These are phyloP conservation scores for Naganishia antarctica DNA, from an alignment of 768 basidiomycete genomes.

Conservation along the genomic window DNA sequence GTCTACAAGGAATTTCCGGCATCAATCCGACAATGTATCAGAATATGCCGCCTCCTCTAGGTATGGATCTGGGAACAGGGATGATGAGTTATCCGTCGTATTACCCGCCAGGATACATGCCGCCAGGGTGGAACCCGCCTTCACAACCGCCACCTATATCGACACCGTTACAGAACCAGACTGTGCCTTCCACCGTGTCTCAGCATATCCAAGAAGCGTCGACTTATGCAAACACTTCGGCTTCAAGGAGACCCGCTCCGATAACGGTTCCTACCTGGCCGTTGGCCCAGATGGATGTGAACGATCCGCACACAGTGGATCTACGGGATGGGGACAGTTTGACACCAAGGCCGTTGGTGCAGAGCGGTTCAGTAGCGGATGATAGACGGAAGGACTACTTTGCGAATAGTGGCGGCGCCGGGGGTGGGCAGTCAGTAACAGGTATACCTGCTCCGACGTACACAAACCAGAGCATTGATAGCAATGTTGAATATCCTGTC, in stretches of 20 bases:
- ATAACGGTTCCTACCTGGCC: conserved; percentile 9
- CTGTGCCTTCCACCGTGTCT: neutral
- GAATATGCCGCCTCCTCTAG: neutral
- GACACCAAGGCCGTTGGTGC: conserved; percentile 4
- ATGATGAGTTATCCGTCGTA: conserved; percentile 17
- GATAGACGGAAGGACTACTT: neutral
- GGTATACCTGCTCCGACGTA: too few species aligned
- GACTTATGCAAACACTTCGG: neutral
- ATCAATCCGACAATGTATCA: conserved; percentile 1
- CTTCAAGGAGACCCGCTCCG: conserved; percentile 2
- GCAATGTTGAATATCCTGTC: too few species aligned
- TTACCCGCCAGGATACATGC: conserved; percentile 20
- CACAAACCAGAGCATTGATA: too few species aligned
- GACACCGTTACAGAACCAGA: neutral
- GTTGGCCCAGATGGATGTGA: neutral
- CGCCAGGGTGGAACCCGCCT: conserved; percentile 5
- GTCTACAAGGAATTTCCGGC: neutral
- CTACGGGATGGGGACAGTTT: neutral
- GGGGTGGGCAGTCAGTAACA: neutral
- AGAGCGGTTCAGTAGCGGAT: neutral
- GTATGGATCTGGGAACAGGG: neutral
- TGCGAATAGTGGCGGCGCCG: neutral
- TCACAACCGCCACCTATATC: neutral
- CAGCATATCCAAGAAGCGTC: neutral
- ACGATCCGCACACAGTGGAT: neutral